Conservation (phyloP, 2,329 filamentous ascomycete genomes). For the Incumbomyces lentus region DNA sequence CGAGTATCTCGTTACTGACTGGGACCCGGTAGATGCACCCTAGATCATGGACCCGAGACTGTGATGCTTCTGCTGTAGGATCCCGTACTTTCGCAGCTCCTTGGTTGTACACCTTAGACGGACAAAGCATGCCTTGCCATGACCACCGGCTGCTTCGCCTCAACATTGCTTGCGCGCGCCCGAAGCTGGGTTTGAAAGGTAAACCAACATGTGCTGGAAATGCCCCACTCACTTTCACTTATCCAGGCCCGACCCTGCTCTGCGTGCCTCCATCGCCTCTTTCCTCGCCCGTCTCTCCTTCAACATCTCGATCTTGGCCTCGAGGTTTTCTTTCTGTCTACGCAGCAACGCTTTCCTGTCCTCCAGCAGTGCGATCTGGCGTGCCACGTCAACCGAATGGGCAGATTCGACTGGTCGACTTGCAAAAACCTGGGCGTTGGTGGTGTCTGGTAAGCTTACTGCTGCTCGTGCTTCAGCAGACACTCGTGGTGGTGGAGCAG, state of each 20-base stretch:
- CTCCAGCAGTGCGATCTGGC: conserved; percentile 5
- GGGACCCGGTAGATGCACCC: conserved; percentile 25
- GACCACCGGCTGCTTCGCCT: too few relatives aligned
- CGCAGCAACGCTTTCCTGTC: conserved; percentile 3
- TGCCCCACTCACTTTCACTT: background rate
- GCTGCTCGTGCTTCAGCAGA: background rate
- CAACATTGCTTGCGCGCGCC: too few relatives aligned
- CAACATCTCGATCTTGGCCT: conserved; percentile 4
- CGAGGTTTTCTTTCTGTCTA: conserved; percentile 3
- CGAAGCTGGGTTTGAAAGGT: too few relatives aligned
- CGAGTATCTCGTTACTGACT: conserved; percentile 63
- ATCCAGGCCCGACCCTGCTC: background rate
- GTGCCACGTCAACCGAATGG: background rate
- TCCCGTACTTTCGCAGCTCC: too few relatives aligned
- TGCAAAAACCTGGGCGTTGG: background rate
- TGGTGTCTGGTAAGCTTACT: background rate
- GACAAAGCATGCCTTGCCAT: too few relatives aligned
- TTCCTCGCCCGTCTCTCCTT: conserved; percentile 3
- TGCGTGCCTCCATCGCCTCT: conserved; percentile 3
- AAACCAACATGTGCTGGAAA: background rate
- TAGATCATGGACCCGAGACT: background rate
- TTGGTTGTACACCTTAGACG: too few relatives aligned
- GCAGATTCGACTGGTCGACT: background rate
- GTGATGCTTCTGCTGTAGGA: too few relatives aligned
- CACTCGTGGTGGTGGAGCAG: background rate